Conservation (phyloP, 2,329 filamentous ascomycete species). For the Myriosclerotinia curreyana region DNA sequence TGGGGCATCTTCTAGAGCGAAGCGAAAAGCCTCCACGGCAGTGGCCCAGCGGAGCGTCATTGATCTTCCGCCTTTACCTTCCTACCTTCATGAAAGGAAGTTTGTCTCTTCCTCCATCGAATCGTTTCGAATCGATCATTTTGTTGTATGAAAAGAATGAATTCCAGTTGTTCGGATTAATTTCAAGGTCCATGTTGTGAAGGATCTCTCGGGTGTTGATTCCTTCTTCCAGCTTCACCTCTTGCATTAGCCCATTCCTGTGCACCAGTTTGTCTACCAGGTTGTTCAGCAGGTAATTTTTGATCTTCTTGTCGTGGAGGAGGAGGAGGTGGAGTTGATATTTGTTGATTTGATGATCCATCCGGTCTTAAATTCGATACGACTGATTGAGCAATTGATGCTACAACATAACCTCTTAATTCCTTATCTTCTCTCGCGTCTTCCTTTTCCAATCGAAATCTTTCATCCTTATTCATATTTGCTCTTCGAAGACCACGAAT, state of each 20-base stretch:
- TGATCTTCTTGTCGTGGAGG: conserved; percentile 49
- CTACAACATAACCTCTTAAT: conserved; percentile 69
- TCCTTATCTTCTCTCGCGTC: conserved; percentile 73
- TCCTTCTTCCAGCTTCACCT: conserved; percentile 43
- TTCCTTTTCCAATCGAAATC: conserved; percentile 77
- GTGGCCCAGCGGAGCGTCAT: not conserved
- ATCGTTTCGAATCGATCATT: not conserved
- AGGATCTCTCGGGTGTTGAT: conserved; percentile 46
- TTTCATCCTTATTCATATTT: conserved; percentile 82
- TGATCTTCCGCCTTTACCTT: not conserved
- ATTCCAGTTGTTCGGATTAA: conserved; percentile 9
- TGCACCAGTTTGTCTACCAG: conserved; percentile 50
- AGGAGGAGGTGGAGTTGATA: conserved; percentile 23
- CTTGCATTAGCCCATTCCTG: conserved; percentile 51
- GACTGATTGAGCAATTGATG: conserved; percentile 69
- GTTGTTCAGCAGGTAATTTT: conserved; percentile 60
- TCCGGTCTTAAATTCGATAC: conserved; percentile 34
- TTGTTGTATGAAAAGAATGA: not conserved
- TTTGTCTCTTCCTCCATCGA: not conserved
- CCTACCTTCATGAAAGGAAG: not conserved
- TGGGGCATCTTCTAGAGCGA: not conserved
- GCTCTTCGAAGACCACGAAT: conserved; percentile 79
- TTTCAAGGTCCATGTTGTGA: conserved; percentile 41
- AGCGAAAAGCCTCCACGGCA: too few species aligned
- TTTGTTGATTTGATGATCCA: conserved; percentile 25